phyloP scores from a whole-genome alignment of 2,329 filamentous ascomycete species.

The Aspergillus hortae region DNA sequence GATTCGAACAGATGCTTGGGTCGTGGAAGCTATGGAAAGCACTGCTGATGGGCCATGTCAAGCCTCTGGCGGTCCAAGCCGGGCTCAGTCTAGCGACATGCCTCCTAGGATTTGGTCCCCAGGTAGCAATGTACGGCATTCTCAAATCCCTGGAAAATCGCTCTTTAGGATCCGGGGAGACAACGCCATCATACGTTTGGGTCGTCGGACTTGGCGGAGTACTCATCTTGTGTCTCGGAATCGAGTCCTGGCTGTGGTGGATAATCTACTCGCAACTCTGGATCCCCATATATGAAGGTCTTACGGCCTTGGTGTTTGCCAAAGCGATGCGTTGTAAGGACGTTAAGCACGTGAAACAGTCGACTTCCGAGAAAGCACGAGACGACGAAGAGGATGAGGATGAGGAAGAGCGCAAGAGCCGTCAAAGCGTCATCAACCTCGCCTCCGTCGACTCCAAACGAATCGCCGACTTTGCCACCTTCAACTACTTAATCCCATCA shows the following conservation, averaged over 20 bases:
- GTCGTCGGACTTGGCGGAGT: slow-evolving; percentile 61
- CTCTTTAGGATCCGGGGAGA: slow-evolving; percentile 42
- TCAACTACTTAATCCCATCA: slow-evolving; percentile 62
- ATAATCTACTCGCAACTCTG: slow-evolving; percentile 60
- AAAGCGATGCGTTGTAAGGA: slow-evolving; percentile 77
- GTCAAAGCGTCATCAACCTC: slow-evolving; percentile 71
- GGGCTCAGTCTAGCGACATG: slow-evolving; percentile 52
- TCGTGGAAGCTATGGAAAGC: slow-evolving; percentile 56
- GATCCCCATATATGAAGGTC: slow-evolving; percentile 65
- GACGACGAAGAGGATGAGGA: slow-evolving; percentile 47
- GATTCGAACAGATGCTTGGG: slow-evolving; percentile 34
- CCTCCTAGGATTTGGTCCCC: slow-evolving; percentile 65
- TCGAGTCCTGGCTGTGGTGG: slow-evolving; percentile 67
- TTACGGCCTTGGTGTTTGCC: slow-evolving; percentile 70
- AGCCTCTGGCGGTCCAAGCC: slow-evolving; percentile 57
- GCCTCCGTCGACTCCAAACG: slow-evolving; percentile 71
- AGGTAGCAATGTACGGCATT: slow-evolving; percentile 65
- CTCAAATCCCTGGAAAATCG: slow-evolving; percentile 62
- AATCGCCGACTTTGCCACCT: slow-evolving; percentile 63
- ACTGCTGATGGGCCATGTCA: slow-evolving; percentile 57
- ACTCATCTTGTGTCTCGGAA: slow-evolving; percentile 54
- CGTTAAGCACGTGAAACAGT: slow-evolving; percentile 39
- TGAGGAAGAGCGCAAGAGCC: slow-evolving; percentile 51
- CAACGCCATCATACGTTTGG: slow-evolving; percentile 62
- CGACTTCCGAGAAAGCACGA: slow-evolving; percentile 36